phyloP scores from a whole-genome alignment of 768 basidiomycete species.

The Clathrus columnatus region DNA sequence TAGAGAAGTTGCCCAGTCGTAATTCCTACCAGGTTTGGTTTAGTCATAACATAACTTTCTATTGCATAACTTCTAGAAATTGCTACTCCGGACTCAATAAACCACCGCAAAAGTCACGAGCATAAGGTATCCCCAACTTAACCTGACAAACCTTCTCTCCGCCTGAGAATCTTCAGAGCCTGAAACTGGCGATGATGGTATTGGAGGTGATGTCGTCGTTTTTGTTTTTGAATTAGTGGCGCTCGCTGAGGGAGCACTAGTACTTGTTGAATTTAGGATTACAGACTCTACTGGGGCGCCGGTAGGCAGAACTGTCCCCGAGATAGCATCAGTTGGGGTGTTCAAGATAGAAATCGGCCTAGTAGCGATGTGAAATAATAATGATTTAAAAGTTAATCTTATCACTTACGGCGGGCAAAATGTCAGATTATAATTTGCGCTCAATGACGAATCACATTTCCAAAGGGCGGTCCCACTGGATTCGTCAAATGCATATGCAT shows the following conservation, averaged over 20 bases:
- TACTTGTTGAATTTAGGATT: neutral
- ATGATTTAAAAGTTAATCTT: no score
- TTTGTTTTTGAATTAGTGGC: neutral
- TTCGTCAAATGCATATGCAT: constrained; percentile 52
- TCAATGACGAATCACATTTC: constrained; percentile 34
- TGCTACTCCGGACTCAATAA: no score
- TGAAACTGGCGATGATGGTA: no score
- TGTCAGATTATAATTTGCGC: constrained; percentile 41
- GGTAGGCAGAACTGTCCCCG: neutral
- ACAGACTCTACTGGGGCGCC: neutral
- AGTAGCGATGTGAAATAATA: no score
- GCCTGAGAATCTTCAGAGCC: no score
- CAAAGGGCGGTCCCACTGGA: constrained; percentile 39
- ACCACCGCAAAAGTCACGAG: no score
- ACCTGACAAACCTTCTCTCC: no score
- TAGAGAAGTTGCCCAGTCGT: no score
- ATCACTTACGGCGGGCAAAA: constrained; percentile 31
- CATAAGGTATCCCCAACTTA: no score
- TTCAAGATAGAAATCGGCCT: neutral
- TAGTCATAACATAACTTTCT: no score
- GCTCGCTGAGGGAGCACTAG: neutral
- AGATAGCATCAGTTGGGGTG: neutral
- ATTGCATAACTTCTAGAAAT: no score
- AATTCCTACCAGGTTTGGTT: no score
- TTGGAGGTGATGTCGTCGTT: neutral